Conservation (phyloP, 257 asterid genomes). For the Solanum pennellii region DNA sequence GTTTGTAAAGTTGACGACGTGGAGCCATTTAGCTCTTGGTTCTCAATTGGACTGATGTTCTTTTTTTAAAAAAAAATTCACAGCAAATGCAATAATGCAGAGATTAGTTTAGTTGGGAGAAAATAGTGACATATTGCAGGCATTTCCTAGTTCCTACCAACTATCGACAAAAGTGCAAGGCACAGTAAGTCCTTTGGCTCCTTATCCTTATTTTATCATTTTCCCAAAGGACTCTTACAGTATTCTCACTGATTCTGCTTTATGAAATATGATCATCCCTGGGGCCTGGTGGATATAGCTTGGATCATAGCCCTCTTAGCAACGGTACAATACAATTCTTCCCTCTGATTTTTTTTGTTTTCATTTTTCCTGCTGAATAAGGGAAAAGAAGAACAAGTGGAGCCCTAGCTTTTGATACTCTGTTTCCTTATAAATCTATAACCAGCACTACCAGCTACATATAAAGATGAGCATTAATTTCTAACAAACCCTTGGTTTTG, state of each 20-base stretch:
- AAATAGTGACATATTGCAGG: background rate
- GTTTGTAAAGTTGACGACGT: background rate
- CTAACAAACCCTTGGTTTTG: background rate
- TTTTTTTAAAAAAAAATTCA: background rate
- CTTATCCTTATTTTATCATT: background rate
- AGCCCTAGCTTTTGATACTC: background rate
- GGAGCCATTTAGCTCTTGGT: background rate
- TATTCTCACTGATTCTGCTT: background rate
- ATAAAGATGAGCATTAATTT: background rate
- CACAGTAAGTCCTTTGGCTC: background rate
- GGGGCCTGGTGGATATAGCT: background rate
- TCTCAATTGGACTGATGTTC: background rate
- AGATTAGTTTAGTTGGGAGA: background rate
- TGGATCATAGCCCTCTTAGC: background rate
- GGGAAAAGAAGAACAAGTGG: background rate
- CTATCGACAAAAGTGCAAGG: background rate
- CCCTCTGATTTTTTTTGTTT: background rate
- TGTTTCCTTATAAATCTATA: background rate
- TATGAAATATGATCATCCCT: background rate
- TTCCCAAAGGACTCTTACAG: background rate
- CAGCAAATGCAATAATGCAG: background rate
- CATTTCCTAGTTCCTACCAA: background rate
- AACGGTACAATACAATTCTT: background rate
- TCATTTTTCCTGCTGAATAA: background rate
- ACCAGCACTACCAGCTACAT: background rate